A percentile compares a stretch with the other conserved stretches of the same genome.
phyloP scores from a whole-genome alignment of 148 eudicot species.

The Oxyria digyna region DNA sequence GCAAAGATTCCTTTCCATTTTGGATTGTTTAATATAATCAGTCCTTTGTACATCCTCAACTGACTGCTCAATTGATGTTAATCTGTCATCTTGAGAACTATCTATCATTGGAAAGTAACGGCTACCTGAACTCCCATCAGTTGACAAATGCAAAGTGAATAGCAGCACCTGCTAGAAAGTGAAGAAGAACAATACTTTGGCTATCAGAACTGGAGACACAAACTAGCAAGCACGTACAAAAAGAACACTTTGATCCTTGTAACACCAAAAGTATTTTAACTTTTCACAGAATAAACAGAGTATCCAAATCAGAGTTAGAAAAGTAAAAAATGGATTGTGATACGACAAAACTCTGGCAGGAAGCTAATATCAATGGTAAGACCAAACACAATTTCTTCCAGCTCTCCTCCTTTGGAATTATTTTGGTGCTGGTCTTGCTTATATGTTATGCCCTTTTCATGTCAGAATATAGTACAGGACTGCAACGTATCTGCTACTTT shows the following conservation, averaged over 20 bases:
- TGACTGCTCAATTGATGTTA: slow-evolving; percentile 15
- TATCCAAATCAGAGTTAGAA: not conserved
- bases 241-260: not conserved
- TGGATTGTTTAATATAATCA: slow-evolving; percentile 8
- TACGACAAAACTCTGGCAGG: not conserved
- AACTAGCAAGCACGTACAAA: not conserved
- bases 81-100: slow-evolving; percentile 21
- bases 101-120: slow-evolving; percentile 13
- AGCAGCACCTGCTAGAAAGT: slow-evolving; percentile 34
- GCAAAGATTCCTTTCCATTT: slow-evolving; percentile 15
- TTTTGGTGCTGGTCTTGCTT: not conserved
- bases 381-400: not conserved
- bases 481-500: not conserved
- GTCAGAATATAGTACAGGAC: not conserved
- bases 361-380: not conserved
- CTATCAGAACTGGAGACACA: not conserved
- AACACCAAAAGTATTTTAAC: not conserved
- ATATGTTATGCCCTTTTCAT: not conserved
- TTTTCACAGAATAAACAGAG: not conserved
- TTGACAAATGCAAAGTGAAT: slow-evolving; percentile 48
- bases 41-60: slow-evolving; percentile 12
- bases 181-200: not conserved
- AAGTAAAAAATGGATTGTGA: not conserved
- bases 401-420: not conserved
- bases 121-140: slow-evolving; percentile 25